A percentile compares a stretch with the other conserved stretches of the same genome.
phyloP scores from a whole-genome alignment of 139 green algal species.

The Pleodorina starrii region DNA sequence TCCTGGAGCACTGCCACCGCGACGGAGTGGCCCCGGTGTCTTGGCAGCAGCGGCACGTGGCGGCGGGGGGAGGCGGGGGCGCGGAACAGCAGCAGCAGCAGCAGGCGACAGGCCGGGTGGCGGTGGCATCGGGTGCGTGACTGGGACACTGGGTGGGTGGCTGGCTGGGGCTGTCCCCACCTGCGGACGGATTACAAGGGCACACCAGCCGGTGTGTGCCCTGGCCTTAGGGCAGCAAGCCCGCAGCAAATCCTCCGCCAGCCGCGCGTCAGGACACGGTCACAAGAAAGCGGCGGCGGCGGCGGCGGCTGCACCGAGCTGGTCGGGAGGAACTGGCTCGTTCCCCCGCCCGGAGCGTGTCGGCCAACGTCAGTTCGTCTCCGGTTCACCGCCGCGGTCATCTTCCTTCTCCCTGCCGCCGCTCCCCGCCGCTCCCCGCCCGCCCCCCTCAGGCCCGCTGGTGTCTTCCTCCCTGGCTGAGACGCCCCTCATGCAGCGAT shows the following conservation, averaged over 20 bases:
- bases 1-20: neutral
- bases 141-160: neutral
- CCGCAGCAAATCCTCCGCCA: too few relatives aligned
- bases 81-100: neutral
- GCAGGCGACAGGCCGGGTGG: neutral
- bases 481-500: conserved; percentile 76
- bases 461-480: conserved; percentile 73
- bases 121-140: conserved; percentile 5
- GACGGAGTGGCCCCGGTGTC: neutral
- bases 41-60: neutral
- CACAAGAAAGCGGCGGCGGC: too few relatives aligned
- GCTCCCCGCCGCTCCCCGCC: neutral
- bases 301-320: too few relatives aligned
- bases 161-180: neutral
- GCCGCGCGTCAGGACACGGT: too few relatives aligned
- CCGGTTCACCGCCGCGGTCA: too few relatives aligned
- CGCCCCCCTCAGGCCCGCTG: conserved; percentile 57
- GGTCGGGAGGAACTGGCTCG: too few relatives aligned
- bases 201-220: too few relatives aligned
- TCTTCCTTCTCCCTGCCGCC: neutral
- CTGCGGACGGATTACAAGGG: neutral
- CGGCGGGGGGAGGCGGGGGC: neutral
- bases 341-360: neutral
- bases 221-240: too few relatives aligned
- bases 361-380: too few relatives aligned